Conservation (phyloP, 2,329 filamentous ascomycete species). For the Phialocephala subalpina region DNA sequence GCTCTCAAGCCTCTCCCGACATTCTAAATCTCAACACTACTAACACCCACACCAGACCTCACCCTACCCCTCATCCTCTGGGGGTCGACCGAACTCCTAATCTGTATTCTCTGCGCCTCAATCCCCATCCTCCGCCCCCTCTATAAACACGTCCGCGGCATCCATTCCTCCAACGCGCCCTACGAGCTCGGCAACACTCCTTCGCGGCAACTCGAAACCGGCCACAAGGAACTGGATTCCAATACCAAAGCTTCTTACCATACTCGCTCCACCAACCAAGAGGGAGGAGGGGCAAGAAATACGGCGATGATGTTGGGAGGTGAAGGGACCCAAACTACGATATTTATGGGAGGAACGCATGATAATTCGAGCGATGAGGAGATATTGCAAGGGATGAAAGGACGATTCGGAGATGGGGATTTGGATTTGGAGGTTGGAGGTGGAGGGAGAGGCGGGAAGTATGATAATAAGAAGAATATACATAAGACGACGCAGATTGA, state of each 20-base stretch:
- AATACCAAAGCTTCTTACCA: neutral
- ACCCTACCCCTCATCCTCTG: neutral
- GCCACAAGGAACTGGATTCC: neutral
- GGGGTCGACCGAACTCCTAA: constrained; percentile 1
- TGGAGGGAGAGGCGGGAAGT: neutral
- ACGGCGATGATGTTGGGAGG: neutral
- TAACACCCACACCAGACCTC: neutral
- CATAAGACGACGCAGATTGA: constrained; percentile 3
- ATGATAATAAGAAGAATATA: neutral
- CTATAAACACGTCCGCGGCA: neutral
- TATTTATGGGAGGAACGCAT: neutral
- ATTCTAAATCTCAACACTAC: neutral
- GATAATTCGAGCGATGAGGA: neutral
- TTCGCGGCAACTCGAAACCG: neutral
- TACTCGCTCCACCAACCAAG: neutral
- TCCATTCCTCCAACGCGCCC: neutral
- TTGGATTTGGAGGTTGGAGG: neutral
- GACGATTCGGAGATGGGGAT: neutral
- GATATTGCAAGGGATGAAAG: neutral
- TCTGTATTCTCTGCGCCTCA: constrained; percentile 2
- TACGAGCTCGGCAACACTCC: constrained; percentile 3
- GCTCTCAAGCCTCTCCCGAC: neutral
- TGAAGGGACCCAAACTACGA: neutral
- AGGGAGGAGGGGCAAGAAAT: neutral
- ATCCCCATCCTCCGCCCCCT: neutral